Conservation (phyloP, 2,329 filamentous ascomycete genomes). For the Colletotrichum chrysophilum region DNA sequence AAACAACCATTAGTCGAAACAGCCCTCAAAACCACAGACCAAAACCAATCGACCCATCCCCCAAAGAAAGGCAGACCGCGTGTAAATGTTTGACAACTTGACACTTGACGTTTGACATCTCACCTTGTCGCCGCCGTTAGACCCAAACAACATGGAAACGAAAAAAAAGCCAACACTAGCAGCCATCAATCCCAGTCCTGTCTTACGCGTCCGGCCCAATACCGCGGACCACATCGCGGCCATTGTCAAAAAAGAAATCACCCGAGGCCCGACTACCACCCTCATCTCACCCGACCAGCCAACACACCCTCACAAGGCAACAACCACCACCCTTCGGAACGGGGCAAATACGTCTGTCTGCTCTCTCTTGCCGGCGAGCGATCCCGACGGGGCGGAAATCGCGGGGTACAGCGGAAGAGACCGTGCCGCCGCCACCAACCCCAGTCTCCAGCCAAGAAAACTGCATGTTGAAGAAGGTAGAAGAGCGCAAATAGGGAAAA, state of each 20-base stretch:
- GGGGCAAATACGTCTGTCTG: neutral
- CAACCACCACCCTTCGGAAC: neutral
- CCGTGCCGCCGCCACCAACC: neutral
- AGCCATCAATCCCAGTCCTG: neutral
- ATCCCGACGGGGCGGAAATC: constrained; percentile 7
- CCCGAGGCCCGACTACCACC: neutral
- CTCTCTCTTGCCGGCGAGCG: neutral
- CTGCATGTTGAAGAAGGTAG: neutral
- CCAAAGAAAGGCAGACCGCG: neutral
- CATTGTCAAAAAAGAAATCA: neutral
- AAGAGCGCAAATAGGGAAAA: neutral
- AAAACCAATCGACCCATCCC: neutral
- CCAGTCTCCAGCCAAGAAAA: neutral
- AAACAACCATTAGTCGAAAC: neutral
- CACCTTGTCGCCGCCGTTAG: neutral
- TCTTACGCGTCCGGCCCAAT: neutral
- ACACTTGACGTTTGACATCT: neutral
- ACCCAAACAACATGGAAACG: neutral
- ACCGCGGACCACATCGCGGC: neutral
- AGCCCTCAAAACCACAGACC: neutral
- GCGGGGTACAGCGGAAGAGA: constrained; percentile 5
- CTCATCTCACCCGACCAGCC: neutral
- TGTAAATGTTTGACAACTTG: neutral
- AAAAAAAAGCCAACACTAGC: neutral
- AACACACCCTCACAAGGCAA: neutral